Conservation (phyloP, 1,284 basidiomycete species). For the Exobasidium cylindrosporum region DNA sequence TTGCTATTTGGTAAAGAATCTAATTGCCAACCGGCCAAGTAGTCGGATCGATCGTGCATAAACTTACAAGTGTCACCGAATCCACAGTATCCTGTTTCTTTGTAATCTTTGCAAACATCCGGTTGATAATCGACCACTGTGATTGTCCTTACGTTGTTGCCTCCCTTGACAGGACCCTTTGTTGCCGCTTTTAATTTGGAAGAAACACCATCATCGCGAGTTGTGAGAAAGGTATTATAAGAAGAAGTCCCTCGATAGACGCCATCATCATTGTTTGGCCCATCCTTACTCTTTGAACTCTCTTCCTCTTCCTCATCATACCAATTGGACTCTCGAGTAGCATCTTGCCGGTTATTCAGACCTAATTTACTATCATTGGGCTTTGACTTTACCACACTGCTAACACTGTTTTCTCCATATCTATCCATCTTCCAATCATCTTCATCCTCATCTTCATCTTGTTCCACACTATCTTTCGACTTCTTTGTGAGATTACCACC, state of each 20-base stretch:
- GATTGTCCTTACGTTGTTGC: constrained; percentile 85
- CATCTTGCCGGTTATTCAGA: constrained; percentile 8
- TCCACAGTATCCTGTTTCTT: constrained; percentile 98
- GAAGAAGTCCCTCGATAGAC: constrained; percentile 79
- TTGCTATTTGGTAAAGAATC: constrained; percentile 61
- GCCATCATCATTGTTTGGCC: constrained; percentile 67
- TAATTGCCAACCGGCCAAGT: constrained; percentile 96
- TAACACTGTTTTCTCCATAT: not conserved
- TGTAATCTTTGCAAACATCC: constrained; percentile 98
- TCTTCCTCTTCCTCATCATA: constrained; percentile 10
- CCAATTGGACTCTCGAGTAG: constrained; percentile 10
- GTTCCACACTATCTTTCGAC: not conserved
- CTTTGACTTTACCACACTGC: not conserved
- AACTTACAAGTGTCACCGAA: constrained; percentile 95
- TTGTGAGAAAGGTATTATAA: constrained; percentile 73
- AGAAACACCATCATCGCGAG: constrained; percentile 67
- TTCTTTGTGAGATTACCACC: not conserved
- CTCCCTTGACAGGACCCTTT: constrained; percentile 71
- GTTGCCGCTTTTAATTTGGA: constrained; percentile 61
- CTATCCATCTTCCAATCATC: constrained; percentile 1
- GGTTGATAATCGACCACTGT: constrained; percentile 98
- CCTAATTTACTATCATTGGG: not conserved
- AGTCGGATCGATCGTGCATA: constrained; percentile 63
- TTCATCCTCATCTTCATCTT: not conserved
- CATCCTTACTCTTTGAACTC: not conserved